Conservation (phyloP, 208 protist genomes). For the Vickermania spadyakhi region DNA sequence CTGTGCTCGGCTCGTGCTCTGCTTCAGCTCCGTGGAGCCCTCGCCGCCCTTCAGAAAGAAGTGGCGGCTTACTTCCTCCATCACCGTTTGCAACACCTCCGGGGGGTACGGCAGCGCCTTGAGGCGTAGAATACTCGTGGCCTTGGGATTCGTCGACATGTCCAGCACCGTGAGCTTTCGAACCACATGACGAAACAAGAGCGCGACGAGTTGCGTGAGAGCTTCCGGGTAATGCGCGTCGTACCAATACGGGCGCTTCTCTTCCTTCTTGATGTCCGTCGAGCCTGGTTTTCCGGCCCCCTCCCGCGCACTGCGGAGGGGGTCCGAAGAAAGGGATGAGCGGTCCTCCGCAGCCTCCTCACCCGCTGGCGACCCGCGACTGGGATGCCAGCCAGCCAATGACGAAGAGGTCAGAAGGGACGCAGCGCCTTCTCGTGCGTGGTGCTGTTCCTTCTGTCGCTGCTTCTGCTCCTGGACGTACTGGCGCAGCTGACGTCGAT, state of each 20-base stretch:
- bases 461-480: neutral
- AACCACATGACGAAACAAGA: conserved; percentile 45
- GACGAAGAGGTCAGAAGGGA: neutral
- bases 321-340: too few relatives aligned
- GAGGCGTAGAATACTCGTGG: conserved; percentile 38
- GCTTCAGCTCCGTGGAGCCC: conserved; percentile 23
- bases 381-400: neutral
- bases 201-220: conserved; percentile 29
- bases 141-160: conserved; percentile 46
- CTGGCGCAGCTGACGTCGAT: conserved; percentile 5
- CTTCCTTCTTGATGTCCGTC: neutral
- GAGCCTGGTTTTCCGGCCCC: neutral
- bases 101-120: conserved; percentile 25
- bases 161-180: conserved; percentile 67
- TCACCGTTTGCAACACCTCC: conserved; percentile 38
- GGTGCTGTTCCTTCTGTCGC: neutral
- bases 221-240: conserved; percentile 9
- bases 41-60: conserved; percentile 19
- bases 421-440: neutral
- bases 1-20: conserved; percentile 24
- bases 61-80: conserved; percentile 61
- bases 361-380: neutral
- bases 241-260: conserved; percentile 7
- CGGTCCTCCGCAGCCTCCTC: neutral
- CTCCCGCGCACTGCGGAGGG: too few relatives aligned